A percentile compares a stretch with the other conserved stretches of the same genome.
Evolutionary conservation across 2,329 filamentous ascomycete species (phyloP).

Genomic region (Capronia coronata): DNA sequence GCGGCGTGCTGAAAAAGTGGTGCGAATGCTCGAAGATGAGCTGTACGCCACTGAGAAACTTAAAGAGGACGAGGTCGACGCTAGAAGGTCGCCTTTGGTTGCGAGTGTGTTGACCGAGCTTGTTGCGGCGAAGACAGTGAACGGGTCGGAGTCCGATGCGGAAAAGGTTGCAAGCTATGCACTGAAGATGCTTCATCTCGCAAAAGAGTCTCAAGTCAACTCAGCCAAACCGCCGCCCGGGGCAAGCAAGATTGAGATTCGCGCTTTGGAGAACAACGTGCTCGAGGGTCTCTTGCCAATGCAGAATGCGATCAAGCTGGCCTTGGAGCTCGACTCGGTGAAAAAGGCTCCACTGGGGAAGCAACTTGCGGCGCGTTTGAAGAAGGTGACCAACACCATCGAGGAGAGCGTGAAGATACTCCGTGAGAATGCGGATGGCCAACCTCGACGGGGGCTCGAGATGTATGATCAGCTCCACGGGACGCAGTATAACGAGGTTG

Average conservation of each 20-base stretch:
- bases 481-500: background rate
- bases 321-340: slow-evolving; percentile 28
- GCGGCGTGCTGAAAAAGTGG: slow-evolving; percentile 33
- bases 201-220: background rate
- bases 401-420: slow-evolving; percentile 47
- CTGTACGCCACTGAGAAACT: slow-evolving; percentile 28
- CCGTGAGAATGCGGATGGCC: slow-evolving; percentile 12
- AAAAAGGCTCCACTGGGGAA: slow-evolving; percentile 30
- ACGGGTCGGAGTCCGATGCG: slow-evolving; percentile 35
- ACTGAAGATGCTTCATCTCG: slow-evolving; percentile 34
- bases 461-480: slow-evolving; percentile 21
- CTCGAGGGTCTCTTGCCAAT: slow-evolving; percentile 35
- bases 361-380: slow-evolving; percentile 28
- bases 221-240: background rate
- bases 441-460: slow-evolving; percentile 32
- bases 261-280: slow-evolving; percentile 1
- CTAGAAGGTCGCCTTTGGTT: slow-evolving; percentile 38
- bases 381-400: slow-evolving; percentile 38
- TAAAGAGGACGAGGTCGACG: slow-evolving; percentile 29
- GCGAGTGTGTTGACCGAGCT: slow-evolving; percentile 42
- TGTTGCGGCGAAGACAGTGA: slow-evolving; percentile 39
- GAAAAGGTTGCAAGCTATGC: slow-evolving; percentile 38
- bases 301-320: slow-evolving; percentile 38
- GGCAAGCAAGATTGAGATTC: background rate
- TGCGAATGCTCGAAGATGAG: slow-evolving; percentile 34